These are phyloP conservation scores for Colletotrichum euphorbiae DNA, from an alignment of 2,329 filamentous ascomycete genomes.

Conservation along the genomic window DNA sequence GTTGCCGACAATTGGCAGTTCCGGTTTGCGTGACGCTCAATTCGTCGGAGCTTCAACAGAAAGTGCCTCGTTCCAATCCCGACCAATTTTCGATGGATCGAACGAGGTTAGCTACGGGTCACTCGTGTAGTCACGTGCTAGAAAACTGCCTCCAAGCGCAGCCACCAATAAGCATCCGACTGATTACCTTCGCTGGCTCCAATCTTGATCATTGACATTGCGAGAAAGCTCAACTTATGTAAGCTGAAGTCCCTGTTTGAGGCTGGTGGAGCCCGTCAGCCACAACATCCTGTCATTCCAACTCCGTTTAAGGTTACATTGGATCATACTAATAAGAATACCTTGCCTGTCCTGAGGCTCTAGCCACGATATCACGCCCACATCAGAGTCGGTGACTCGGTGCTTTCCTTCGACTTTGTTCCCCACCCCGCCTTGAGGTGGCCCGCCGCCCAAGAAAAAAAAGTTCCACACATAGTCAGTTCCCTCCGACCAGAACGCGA, in stretches of 20 bases:
- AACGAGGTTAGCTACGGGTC: conserved; percentile 40
- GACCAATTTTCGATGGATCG: conserved; percentile 42
- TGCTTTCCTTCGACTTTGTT: conserved; percentile 33
- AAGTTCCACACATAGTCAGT: conserved; percentile 31
- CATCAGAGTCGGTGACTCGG: conserved; percentile 36
- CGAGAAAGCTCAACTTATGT: conserved; percentile 17
- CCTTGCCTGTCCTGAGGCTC: conserved; percentile 14
- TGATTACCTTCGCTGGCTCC: conserved; percentile 35
- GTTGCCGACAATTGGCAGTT: conserved; percentile 66
- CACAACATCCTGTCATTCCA: conserved; percentile 10
- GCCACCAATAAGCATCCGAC: conserved; percentile 31
- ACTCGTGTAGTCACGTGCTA: conserved; percentile 28
- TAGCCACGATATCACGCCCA: conserved; percentile 25
- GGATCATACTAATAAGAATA: conserved; percentile 4
- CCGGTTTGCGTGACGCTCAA: conserved; percentile 40
- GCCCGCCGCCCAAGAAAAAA: conserved; percentile 37
- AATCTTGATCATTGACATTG: neutral
- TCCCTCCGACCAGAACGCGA: conserved; percentile 26
- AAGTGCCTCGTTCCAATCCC: conserved; percentile 41
- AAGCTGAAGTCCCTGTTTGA: neutral
- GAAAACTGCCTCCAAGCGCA: conserved; percentile 13
- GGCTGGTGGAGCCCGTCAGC: conserved; percentile 9
- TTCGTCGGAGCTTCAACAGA: conserved; percentile 41
- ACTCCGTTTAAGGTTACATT: too few relatives aligned
- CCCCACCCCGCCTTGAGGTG: conserved; percentile 38